Base-by-base conservation (phyloP, 495 filamentous ascomycete genomes). In the Penicillium tannophilum region DNA sequence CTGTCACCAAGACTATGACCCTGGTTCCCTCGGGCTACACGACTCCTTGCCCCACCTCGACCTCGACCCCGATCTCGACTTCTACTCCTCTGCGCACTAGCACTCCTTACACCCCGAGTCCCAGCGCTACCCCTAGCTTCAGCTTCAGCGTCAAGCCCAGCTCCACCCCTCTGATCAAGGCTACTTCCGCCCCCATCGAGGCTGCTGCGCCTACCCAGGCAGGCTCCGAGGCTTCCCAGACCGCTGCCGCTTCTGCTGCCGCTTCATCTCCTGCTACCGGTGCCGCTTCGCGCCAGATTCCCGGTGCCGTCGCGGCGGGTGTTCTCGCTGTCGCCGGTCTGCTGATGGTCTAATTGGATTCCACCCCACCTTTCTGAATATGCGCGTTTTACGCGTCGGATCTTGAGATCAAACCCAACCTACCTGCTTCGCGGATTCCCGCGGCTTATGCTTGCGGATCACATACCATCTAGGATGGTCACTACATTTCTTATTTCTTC, bases 301-400 rank as follows among this genome's bases (percentile, higher is more conserved):
- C 71, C 17, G 74, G 72, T 45, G 62, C 64, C 6, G 57, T 76
- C 43, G 63, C 71, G 23, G 79, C 67, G 26, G 79, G 72, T 68
- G 68, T 72, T 7, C 55, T 77, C 53, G 79, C 74, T 45, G 68
- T 75, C 52, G 80, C 77, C 41, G 77, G 76, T 36, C 52, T 81
- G 43, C 54, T 76, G 48, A 59, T 81, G 67, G 68, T 79, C 30
- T 83, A 76, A 23, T 23, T 23, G 11, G 11, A 9, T 4, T 7
- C 17, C 20, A 28, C 33, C 10, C 17, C 4, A 23, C 1, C 20
- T 23, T 23, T 23, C 2, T 33, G 46, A 8, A 23, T 33, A 36
- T 51, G 49, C 45, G 23, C 30, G 41, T 51, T 7, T 20, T 31
- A 30, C 23, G 56, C 58, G 56, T 35, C 17, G 20, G 63, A 56